Base-by-base conservation (phyloP, 164 flowering plant species). In the Berberis vulgaris region DNA sequence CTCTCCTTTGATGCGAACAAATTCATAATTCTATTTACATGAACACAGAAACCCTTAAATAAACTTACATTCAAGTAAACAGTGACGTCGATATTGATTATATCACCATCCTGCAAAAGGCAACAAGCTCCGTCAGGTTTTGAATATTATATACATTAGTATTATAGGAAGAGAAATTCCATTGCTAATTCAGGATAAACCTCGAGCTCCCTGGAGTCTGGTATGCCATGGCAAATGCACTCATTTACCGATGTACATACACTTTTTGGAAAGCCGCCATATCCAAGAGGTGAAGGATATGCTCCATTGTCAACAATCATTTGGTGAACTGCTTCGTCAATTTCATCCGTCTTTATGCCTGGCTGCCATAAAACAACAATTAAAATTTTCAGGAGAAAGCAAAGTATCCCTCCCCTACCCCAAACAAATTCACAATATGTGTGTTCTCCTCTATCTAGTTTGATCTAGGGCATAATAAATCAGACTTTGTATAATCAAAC, bases 171-270 rank as follows among this genome's bases (percentile, higher is more conserved):
- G 54, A 54, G 26, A 6, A 54, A 60, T 59, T 63, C 38, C n/a
- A 55, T 52, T 43, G 43, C 13, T 57, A 44, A 66, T 45, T 61
- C 10, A 62, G 41, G 54, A 70, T 62, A 62, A 45, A 91, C 97
- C 99, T 95, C 96, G 70, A 95, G 92, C 40, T 80, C 74, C 68
- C 91, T 85, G 13, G 99, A 95, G 75, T 95, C 97, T 45, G 99
- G 99, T 54, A 95, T 95, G 64, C 99, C 99, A 76, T 95, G 99
- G 85, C 97, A 95, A 72, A 95, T 95, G 74, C 97, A 95, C 72
- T 95, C 99, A 76, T 95, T 95, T 65, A 95, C 89, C 41, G 99
- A 95, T 64, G 99, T 95, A 76, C 99, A 95, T 8, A 94, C 99
- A 79, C 99, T 95, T 80, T 95, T 95, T 47, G 97, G 99, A 70